Percentiles rank a stretch among this genome's conserved stretches.
phyloP scores from a whole-genome alignment of 495 filamentous ascomycete species.

The Aspergillus sclerotiicarbonarius region DNA sequence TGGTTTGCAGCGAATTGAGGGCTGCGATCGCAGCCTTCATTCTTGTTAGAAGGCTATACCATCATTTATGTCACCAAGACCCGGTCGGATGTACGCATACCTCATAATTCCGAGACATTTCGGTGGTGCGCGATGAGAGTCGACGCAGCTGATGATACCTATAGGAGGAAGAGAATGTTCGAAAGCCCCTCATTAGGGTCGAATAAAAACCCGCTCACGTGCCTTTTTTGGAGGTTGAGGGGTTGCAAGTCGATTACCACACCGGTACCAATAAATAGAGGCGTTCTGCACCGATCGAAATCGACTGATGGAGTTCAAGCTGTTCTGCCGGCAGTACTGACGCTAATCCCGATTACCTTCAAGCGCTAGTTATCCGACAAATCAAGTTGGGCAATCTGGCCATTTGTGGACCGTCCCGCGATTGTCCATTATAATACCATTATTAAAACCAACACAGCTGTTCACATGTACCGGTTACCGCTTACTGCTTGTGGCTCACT shows the following conservation, averaged over 20 bases:
- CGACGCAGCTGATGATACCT: slow-evolving; percentile 24
- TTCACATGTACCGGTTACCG: too few species aligned
- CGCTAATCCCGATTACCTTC: too few species aligned
- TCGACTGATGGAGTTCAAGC: too few species aligned
- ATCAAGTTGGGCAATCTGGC: too few species aligned
- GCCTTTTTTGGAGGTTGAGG: slow-evolving; percentile 9
- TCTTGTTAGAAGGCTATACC: slow-evolving; percentile 3
- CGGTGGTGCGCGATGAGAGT: slow-evolving; percentile 31
- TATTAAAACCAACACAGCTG: too few species aligned
- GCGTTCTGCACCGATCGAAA: too few species aligned
- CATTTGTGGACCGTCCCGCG: too few species aligned
- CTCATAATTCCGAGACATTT: slow-evolving; percentile 46
- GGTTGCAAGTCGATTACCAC: neutral
- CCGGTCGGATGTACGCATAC: slow-evolving; percentile 22
- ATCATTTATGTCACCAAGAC: neutral
- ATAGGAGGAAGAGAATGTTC: slow-evolving; percentile 11
- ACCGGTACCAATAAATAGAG: too few species aligned
- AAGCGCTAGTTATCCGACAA: too few species aligned
- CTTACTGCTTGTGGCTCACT: too few species aligned
- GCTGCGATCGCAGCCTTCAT: slow-evolving; percentile 70
- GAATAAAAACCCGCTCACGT: slow-evolving; percentile 13
- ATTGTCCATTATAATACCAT: too few species aligned
- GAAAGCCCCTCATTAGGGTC: slow-evolving; percentile 23
- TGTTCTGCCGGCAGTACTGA: too few species aligned
- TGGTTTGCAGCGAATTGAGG: slow-evolving; percentile 88